phyloP scores from a whole-genome alignment of 495 filamentous ascomycete genomes.

The Extremus antarcticus region DNA sequence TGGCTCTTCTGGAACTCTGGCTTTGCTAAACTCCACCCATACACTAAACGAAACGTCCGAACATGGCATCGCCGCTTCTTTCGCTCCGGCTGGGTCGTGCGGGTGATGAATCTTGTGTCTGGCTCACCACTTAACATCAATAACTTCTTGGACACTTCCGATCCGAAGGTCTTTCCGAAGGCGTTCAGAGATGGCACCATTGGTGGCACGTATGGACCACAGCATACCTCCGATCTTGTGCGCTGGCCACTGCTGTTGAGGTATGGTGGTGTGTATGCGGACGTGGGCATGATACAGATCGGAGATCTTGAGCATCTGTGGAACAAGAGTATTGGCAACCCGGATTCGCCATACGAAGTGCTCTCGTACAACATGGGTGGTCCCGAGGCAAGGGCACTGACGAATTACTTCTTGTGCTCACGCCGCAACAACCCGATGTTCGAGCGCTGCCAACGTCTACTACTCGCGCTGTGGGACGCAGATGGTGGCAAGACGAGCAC shows the following conservation, averaged over 20 bases:
- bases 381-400: conserved; percentile 27
- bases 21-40: conserved; percentile 37
- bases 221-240: conserved; percentile 47
- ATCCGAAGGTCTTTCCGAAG: conserved; percentile 35
- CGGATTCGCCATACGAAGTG: conserved; percentile 37
- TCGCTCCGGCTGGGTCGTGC: conserved; percentile 42
- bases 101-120: conserved; percentile 37
- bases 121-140: conserved; percentile 37
- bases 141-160: conserved; percentile 38
- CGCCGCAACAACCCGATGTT: conserved; percentile 38
- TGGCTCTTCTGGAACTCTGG: conserved; percentile 48
- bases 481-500: conserved; percentile 40
- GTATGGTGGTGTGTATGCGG: conserved; percentile 47
- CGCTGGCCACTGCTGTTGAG: conserved; percentile 43
- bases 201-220: conserved; percentile 37
- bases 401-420: conserved; percentile 42
- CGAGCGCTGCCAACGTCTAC: conserved; percentile 37
- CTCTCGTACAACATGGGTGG: conserved; percentile 36
- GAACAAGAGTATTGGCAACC: conserved; percentile 37
- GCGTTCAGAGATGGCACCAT: conserved; percentile 40
- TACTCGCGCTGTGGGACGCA: conserved; percentile 40
- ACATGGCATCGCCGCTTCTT: conserved; percentile 44
- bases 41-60: conserved; percentile 44
- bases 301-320: conserved; percentile 44
- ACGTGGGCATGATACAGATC: conserved; percentile 45